Conservation (phyloP, 2,329 filamentous ascomycete genomes). For the Albifimbria verrucaria region DNA sequence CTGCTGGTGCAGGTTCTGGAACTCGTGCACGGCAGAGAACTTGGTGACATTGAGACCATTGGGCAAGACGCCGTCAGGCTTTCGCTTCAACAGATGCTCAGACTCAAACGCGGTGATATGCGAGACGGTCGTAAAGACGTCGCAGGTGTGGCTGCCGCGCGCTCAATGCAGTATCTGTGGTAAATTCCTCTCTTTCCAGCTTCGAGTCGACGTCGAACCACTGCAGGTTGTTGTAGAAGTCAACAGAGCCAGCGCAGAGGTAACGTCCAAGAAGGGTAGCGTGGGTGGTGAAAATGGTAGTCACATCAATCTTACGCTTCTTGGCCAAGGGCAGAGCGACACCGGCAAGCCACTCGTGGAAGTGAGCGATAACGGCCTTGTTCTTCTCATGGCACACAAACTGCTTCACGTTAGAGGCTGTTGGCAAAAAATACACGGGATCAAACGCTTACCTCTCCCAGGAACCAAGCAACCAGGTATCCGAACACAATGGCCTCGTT, state of each 20-base stretch:
- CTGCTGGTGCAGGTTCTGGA: constrained; percentile 95
- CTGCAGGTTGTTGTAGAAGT: constrained; percentile 99
- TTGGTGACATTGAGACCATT: constrained; percentile 97
- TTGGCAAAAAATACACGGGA: not conserved
- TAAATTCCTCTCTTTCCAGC: constrained; percentile 98
- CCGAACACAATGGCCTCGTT: constrained; percentile 98
- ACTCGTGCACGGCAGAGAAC: constrained; percentile 97
- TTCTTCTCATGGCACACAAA: constrained; percentile 92
- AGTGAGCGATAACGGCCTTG: constrained; percentile 92
- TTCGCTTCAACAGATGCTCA: constrained; percentile 94
- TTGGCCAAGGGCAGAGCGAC: constrained; percentile 89
- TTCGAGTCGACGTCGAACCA: constrained; percentile 96
- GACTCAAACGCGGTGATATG: constrained; percentile 98
- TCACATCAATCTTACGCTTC: constrained; percentile 92
- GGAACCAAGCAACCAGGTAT: constrained; percentile 95
- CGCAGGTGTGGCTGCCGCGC: constrained; percentile 87
- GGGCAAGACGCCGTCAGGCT: constrained; percentile 92
- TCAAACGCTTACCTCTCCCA: constrained; percentile 73
- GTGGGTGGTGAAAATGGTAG: constrained; percentile 98
- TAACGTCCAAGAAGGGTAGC: constrained; percentile 94
- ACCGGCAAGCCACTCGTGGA: constrained; percentile 97
- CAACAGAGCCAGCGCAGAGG: constrained; percentile 93
- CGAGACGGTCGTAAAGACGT: constrained; percentile 98
- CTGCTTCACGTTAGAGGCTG: constrained; percentile 40
- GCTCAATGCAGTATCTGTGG: constrained; percentile 96